These are phyloP conservation scores for Aureobasidium musti DNA, from an alignment of 2,329 filamentous ascomycete genomes.

Conservation along the genomic window DNA sequence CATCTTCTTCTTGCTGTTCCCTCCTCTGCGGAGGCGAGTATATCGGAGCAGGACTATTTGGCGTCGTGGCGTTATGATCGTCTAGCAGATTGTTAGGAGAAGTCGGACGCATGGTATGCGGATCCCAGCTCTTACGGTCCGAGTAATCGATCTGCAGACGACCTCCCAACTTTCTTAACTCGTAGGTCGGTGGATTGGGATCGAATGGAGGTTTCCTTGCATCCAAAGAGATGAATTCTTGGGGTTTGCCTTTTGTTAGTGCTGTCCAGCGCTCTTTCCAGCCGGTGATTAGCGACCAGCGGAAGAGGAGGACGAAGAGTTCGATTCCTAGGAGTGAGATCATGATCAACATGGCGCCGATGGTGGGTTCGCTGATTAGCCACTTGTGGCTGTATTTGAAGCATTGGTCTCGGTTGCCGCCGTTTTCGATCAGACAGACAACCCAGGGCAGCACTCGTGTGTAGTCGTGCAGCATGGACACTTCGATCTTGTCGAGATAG, in stretches of 20 bases:
- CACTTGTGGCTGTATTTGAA: constrained; percentile 60
- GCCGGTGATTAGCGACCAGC: constrained; percentile 79
- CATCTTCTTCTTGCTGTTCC: background rate
- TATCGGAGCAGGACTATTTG: background rate
- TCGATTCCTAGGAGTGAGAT: constrained; percentile 81
- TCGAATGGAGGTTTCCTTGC: constrained; percentile 47
- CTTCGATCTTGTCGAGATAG: constrained; percentile 74
- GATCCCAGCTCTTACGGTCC: constrained; percentile 11
- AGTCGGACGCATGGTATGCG: background rate
- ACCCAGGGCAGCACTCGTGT: constrained; percentile 66
- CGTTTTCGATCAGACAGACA: constrained; percentile 62
- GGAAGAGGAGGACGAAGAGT: constrained; percentile 77
- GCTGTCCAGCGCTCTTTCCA: constrained; percentile 69
- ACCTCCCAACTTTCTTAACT: background rate
- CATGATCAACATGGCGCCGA: constrained; percentile 79
- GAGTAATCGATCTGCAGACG: background rate
- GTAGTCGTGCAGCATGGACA: constrained; percentile 58
- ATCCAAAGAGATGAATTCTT: constrained; percentile 88
- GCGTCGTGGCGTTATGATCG: background rate
- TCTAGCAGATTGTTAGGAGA: background rate
- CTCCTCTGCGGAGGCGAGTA: constrained; percentile 2
- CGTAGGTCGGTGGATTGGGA: constrained; percentile 13
- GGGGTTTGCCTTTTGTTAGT: constrained; percentile 51
- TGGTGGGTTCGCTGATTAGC: constrained; percentile 72
- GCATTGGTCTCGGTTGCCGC: constrained; percentile 67